Evolutionary conservation across 306 rosid species (phyloP).

Genomic region (Pyrus bretschneideri): DNA sequence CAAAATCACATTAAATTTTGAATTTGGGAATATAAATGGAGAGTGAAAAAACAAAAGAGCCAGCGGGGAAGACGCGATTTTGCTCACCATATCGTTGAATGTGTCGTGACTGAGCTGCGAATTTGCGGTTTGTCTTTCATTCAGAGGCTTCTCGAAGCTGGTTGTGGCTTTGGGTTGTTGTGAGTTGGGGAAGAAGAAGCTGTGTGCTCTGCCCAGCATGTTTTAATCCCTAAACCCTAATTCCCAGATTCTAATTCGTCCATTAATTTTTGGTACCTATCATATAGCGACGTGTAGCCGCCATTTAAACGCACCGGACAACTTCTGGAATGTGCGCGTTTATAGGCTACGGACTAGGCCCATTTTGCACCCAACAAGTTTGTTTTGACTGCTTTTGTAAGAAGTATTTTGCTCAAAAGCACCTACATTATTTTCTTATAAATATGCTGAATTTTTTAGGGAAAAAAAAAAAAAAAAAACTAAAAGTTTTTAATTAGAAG

Average conservation of each 20-base stretch:
- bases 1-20: not conserved
- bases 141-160: conserved; percentile 21
- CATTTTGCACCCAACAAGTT: not conserved
- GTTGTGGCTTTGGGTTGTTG: not conserved
- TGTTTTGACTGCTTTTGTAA: no score
- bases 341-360: not conserved
- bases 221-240: not conserved
- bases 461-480: no score
- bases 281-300: not conserved
- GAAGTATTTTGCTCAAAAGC: no score
- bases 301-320: not conserved
- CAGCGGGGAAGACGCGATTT: not conserved
- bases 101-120: not conserved
- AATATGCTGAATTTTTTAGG: no score
- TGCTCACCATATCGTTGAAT: conserved; percentile 36
- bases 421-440: no score
- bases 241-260: not conserved
- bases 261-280: not conserved
- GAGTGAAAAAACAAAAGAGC: not conserved
- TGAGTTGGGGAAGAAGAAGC: not conserved
- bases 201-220: not conserved
- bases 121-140: conserved; percentile 7
- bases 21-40: not conserved
- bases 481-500: no score
- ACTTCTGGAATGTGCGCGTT: not conserved